phyloP scores from a whole-genome alignment of 2,329 filamentous ascomycete species.

The Proliferodiscus dingleyae region DNA sequence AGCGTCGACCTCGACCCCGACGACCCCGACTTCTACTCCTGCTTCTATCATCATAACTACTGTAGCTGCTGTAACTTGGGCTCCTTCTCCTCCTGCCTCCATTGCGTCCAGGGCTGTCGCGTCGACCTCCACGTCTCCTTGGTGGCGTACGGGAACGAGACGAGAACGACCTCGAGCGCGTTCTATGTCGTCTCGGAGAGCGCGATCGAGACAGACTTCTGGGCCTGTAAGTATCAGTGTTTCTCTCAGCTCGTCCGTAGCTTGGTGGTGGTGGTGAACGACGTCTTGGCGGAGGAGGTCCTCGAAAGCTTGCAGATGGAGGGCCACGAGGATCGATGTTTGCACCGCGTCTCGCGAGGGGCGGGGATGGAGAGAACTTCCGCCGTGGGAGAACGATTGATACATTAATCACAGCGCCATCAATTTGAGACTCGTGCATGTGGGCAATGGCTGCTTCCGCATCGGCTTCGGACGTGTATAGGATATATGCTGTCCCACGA shows the following conservation, averaged over 20 bases:
- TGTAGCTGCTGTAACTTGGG: conserved; percentile 59
- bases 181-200: conserved; percentile 35
- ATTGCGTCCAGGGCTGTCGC: conserved; percentile 27
- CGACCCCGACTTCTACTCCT: conserved; percentile 32
- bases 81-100: conserved; percentile 45
- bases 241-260: conserved; percentile 26
- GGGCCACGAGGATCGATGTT: conserved; percentile 50
- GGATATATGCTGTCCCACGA: conserved; percentile 87
- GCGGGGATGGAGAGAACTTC: conserved; percentile 76
- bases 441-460: conserved; percentile 87
- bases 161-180: conserved; percentile 35
- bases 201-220: conserved; percentile 37
- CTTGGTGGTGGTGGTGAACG: conserved; percentile 22
- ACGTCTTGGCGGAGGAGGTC: conserved; percentile 22
- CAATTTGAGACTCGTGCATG: conserved; percentile 89
- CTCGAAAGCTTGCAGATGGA: conserved; percentile 17
- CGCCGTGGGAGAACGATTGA: conserved; percentile 33
- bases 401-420: conserved; percentile 32
- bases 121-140: conserved; percentile 26
- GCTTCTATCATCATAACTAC: conserved; percentile 47
- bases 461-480: conserved; percentile 70
- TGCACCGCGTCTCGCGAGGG: conserved; percentile 59
- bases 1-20: conserved; percentile 26
- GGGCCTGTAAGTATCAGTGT: conserved; percentile 33
- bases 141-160: conserved; percentile 35